Conservation (phyloP, 2,329 filamentous ascomycete genomes). For the Cladosporium sp. region DNA sequence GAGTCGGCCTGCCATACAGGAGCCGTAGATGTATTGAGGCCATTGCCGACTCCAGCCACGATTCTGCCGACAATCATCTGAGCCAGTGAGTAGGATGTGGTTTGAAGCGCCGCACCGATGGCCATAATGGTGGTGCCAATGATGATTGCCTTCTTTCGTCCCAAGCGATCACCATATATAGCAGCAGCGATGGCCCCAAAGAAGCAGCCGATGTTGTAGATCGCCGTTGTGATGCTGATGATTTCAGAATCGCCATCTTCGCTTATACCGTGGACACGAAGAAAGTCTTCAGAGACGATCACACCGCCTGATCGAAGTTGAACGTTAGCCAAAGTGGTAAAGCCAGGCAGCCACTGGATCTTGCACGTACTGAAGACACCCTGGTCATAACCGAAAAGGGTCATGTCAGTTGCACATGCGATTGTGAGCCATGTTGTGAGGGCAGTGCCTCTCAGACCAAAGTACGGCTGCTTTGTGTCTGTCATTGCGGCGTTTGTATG, state of each 20-base stretch:
- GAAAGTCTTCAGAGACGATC: conserved; percentile 36
- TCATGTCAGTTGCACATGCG: conserved; percentile 9
- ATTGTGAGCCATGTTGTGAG: conserved; percentile 9
- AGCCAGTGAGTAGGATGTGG: conserved; percentile 39
- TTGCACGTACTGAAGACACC: conserved; percentile 43
- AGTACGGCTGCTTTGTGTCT: conserved; percentile 5
- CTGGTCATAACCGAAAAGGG: conserved; percentile 15
- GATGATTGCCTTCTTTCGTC: conserved; percentile 41
- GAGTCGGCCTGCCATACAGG: conserved; percentile 47
- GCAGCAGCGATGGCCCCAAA: conserved; percentile 36
- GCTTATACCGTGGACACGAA: conserved; percentile 22
- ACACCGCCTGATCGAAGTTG: conserved; percentile 32
- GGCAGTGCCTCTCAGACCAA: conserved; percentile 6
- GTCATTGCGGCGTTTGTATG: no score
- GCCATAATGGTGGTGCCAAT: conserved; percentile 42
- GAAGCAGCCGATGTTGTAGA: conserved; percentile 36
- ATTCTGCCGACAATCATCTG: conserved; percentile 45
- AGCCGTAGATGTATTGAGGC: conserved; percentile 46
- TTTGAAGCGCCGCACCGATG: conserved; percentile 44
- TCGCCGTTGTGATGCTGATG: conserved; percentile 1
- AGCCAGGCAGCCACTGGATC: no score
- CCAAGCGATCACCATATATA: conserved; percentile 44
- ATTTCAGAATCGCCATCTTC: conserved; percentile 31
- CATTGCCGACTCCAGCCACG: conserved; percentile 46
- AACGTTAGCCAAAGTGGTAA: no score